These are phyloP conservation scores for Bryopsis sp. DNA, from an alignment of 139 green algal species.

Conservation along the genomic window DNA sequence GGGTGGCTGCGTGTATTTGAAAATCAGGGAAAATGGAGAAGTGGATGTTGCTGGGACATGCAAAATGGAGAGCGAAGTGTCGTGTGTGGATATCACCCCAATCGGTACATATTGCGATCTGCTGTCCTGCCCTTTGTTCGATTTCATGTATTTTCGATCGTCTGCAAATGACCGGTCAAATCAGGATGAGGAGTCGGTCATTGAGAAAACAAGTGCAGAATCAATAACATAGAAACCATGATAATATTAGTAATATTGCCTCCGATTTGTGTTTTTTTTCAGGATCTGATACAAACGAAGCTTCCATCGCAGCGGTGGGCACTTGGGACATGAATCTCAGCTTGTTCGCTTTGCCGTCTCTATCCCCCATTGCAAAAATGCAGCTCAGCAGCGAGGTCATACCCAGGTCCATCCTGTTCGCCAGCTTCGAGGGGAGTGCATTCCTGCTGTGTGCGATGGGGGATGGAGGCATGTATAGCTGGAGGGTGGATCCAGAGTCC, in stretches of 20 bases:
- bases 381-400: slow-evolving; percentile 36
- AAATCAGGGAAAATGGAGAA: slow-evolving; percentile 46
- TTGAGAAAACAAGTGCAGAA: too few relatives aligned
- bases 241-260: too few relatives aligned
- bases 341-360: slow-evolving; percentile 6
- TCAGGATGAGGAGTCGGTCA: too few relatives aligned
- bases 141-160: too few relatives aligned
- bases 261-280: too few relatives aligned
- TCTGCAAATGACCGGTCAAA: too few relatives aligned
- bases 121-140: too few relatives aligned
- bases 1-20: slow-evolving; percentile 59
- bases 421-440: slow-evolving; percentile 61
- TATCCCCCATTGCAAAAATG: slow-evolving; percentile 21
- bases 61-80: slow-evolving; percentile 66
- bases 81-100: slow-evolving; percentile 83
- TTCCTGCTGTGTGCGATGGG: slow-evolving; percentile 79
- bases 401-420: slow-evolving; percentile 63
- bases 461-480: slow-evolving; percentile 51
- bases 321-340: slow-evolving; percentile 36
- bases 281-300: slow-evolving; percentile 10
- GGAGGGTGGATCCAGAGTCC: slow-evolving; percentile 28
- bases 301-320: slow-evolving; percentile 31
- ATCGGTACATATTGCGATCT: slow-evolving; percentile 36
- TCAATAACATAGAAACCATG: too few relatives aligned
- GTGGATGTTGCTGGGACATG: slow-evolving; percentile 33